Conservation (phyloP, 805 yeast genomes). For the Hanseniaspora valbyensis region DNA sequence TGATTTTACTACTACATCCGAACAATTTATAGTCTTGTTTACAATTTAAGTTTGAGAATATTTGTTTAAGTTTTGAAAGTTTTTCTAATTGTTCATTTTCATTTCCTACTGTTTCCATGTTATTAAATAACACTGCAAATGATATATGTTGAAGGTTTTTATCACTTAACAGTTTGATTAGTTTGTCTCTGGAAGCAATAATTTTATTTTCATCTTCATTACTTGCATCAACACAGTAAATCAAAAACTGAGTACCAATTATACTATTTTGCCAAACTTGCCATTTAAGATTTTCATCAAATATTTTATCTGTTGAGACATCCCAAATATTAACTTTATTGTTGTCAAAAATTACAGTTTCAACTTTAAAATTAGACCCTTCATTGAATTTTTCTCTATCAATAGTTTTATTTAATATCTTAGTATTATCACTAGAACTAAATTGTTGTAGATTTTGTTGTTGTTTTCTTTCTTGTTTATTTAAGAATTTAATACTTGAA, state of each 20-base stretch:
- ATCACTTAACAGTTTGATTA: constrained; percentile 67
- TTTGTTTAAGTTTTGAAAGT: background rate
- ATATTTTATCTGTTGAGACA: constrained; percentile 66
- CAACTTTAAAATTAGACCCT: constrained; percentile 35
- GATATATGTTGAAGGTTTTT: constrained; percentile 56
- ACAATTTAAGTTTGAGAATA: background rate
- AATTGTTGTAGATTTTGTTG: background rate
- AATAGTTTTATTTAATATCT: constrained; percentile 5
- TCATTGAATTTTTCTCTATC: constrained; percentile 13
- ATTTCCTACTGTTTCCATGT: background rate
- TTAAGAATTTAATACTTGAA: background rate
- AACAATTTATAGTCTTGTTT: background rate
- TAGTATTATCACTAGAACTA: background rate
- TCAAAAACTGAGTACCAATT: constrained; percentile 83
- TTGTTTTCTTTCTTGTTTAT: background rate
- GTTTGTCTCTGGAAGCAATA: constrained; percentile 66
- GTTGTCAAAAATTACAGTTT: constrained; percentile 70
- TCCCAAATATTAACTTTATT: constrained; percentile 85
- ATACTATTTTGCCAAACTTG: constrained; percentile 83
- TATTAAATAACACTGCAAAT: constrained; percentile 2
- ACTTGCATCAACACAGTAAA: constrained; percentile 67
- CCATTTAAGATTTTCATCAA: constrained; percentile 55
- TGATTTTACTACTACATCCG: background rate
- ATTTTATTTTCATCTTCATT: constrained; percentile 61
- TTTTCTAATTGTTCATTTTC: constrained; percentile 2